Evolutionary conservation across 1,284 basidiomycete genomes (phyloP).

Genomic region (Apiotrichum brassicae): DNA sequence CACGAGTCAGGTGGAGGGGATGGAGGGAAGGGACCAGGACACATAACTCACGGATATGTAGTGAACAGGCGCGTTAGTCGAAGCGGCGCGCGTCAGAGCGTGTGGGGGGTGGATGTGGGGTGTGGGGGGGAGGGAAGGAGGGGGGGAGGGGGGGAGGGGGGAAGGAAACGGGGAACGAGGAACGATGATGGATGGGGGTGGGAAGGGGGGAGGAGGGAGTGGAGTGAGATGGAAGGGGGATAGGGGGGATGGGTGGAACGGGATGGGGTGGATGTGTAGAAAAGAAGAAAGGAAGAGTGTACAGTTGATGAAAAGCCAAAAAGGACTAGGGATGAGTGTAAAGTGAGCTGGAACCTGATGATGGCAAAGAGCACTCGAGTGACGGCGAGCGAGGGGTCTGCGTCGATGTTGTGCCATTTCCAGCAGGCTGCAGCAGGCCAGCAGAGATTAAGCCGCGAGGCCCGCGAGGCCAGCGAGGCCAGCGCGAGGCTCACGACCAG

Average conservation of each 20-base stretch:
- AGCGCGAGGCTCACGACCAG: no score
- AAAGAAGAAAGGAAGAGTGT: no score
- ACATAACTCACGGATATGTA: background rate
- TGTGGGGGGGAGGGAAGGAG: background rate
- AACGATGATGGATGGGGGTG: background rate
- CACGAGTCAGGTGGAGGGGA: constrained; percentile 16
- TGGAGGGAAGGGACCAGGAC: background rate
- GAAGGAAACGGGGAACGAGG: background rate
- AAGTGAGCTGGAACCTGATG: no score
- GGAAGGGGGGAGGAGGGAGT: background rate
- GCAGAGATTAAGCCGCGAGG: no score
- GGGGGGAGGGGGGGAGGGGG: background rate
- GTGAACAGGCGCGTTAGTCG: background rate
- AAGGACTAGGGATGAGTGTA: no score
- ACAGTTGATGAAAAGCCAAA: no score
- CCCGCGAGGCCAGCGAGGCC: no score
- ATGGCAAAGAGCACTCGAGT: no score
- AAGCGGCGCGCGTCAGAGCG: background rate
- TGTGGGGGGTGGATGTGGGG: background rate
- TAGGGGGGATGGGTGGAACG: background rate
- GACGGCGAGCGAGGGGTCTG: no score
- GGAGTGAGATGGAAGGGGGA: background rate
- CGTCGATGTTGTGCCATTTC: no score
- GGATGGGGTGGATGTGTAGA: background rate
- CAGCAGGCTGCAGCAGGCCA: no score